These are phyloP conservation scores for Wickerhamomyces canadensis DNA, from an alignment of 805 yeast species.

Conservation along the genomic window DNA sequence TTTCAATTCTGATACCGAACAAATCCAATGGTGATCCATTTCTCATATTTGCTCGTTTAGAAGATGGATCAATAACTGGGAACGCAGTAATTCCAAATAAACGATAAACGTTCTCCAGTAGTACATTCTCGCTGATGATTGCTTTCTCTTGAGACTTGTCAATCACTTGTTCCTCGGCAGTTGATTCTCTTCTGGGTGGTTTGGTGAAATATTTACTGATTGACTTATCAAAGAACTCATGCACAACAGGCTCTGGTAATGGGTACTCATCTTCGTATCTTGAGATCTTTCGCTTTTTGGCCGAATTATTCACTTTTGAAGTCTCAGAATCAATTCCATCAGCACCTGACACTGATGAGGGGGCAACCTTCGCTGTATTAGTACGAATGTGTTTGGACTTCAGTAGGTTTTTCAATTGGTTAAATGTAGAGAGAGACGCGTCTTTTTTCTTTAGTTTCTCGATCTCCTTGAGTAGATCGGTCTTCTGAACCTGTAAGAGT, in stretches of 20 bases:
- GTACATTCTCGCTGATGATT: conserved; percentile 15
- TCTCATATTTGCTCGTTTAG: too few relatives aligned
- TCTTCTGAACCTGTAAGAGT: conserved; percentile 18
- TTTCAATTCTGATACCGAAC: conserved; percentile 35
- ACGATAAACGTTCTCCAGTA: conserved; percentile 30
- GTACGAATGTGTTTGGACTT: too few relatives aligned
- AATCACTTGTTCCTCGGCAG: too few relatives aligned
- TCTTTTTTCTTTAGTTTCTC: conserved; percentile 20
- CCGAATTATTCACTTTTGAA: too few relatives aligned
- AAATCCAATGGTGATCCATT: too few relatives aligned
- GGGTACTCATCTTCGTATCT: conserved; percentile 13
- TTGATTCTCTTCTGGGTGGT: not conserved
- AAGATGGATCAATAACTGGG: conserved; percentile 33
- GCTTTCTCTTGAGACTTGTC: too few relatives aligned
- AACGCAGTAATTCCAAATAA: conserved; percentile 35
- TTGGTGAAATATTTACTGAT: conserved; percentile 17
- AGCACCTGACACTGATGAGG: too few relatives aligned
- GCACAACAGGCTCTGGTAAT: conserved; percentile 19
- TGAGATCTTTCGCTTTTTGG: conserved; percentile 6
- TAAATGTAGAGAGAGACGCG: conserved; percentile 24
- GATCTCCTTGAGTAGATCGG: conserved; percentile 19
- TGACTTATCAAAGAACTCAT: conserved; percentile 23
- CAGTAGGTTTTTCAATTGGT: conserved; percentile 19
- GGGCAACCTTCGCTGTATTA: too few relatives aligned
- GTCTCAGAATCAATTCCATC: too few relatives aligned